These are phyloP conservation scores for Russula ochroleuca DNA, from an alignment of 768 basidiomycete species.

Conservation along the genomic window DNA sequence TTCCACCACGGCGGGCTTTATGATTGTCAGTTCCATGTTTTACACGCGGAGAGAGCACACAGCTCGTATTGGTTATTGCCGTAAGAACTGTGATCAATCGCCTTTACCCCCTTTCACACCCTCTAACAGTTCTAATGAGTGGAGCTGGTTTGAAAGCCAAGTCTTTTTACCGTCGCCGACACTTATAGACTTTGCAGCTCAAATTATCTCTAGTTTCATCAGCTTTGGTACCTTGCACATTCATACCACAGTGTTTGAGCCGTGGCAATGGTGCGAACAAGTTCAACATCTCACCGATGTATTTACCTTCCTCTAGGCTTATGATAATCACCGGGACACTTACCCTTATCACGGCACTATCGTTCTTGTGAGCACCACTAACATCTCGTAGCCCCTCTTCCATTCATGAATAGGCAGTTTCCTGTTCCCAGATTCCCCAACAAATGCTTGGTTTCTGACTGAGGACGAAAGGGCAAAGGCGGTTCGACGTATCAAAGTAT, in stretches of 20 bases:
- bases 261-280: conserved; percentile 62
- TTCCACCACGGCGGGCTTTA: conserved; percentile 65
- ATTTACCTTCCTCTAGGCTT: conserved; percentile 41
- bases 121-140: conserved; percentile 60
- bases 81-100: conserved; percentile 39
- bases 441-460: conserved; percentile 71
- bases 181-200: conserved; percentile 40
- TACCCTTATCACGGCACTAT: conserved; percentile 48
- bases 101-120: conserved; percentile 4
- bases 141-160: conserved; percentile 48
- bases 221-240: conserved; percentile 66
- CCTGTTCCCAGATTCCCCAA: conserved; percentile 70
- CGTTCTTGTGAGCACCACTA: conserved; percentile 48
- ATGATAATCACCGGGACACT: conserved; percentile 65
- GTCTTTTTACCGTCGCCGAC: background rate
- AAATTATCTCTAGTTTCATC: conserved; percentile 65
- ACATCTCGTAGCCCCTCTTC: background rate
- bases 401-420: conserved; percentile 41
- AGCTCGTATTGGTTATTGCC: conserved; percentile 68
- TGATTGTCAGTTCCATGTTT: conserved; percentile 76
- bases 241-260: conserved; percentile 50
- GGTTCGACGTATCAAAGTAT: conserved; percentile 58
- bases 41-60: conserved; percentile 71
- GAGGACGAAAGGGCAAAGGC: conserved; percentile 58
- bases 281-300: background rate